These are phyloP conservation scores for Trypanosoma melophagium DNA, from an alignment of 208 protist genomes.

Conservation along the genomic window DNA sequence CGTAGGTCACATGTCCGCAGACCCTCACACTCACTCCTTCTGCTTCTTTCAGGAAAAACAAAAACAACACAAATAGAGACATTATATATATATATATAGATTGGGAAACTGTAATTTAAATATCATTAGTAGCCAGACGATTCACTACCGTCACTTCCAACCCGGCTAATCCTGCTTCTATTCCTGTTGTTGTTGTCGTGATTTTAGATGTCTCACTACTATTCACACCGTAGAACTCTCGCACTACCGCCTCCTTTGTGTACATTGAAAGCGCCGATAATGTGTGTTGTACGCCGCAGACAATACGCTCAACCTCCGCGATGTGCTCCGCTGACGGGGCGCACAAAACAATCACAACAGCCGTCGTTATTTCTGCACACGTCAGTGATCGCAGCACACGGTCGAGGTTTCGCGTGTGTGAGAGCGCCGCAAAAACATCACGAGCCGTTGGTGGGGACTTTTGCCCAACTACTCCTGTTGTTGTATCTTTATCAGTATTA, in stretches of 20 bases:
- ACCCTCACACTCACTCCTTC: too few species aligned
- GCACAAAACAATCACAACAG: conserved; percentile 47
- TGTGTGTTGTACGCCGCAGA: conserved; percentile 15
- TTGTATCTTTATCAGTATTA: too few species aligned
- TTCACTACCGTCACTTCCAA: conserved; percentile 65
- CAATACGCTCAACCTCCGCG: neutral
- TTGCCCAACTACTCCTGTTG: neutral
- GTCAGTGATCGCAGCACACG: conserved; percentile 55
- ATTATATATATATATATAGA: conserved; percentile 2
- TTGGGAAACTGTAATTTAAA: conserved; percentile 17
- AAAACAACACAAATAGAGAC: too few species aligned
- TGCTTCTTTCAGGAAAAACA: too few species aligned
- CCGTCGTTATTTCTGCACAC: conserved; percentile 40
- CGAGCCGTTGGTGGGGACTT: conserved; percentile 19
- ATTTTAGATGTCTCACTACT: conserved; percentile 31
- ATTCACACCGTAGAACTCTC: conserved; percentile 27
- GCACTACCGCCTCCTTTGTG: conserved; percentile 12
- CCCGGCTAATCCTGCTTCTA: too few species aligned
- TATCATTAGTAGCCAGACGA: conserved; percentile 42
- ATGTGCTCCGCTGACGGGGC: conserved; percentile 10
- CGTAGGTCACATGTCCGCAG: too few species aligned
- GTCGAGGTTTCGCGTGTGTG: conserved; percentile 63
- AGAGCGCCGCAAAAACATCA: conserved; percentile 59
- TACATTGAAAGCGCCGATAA: conserved; percentile 18
- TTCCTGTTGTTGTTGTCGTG: too few species aligned